These are phyloP conservation scores for Wolfiporia cocos DNA, from an alignment of 1,284 basidiomycete species.

Conservation along the genomic window DNA sequence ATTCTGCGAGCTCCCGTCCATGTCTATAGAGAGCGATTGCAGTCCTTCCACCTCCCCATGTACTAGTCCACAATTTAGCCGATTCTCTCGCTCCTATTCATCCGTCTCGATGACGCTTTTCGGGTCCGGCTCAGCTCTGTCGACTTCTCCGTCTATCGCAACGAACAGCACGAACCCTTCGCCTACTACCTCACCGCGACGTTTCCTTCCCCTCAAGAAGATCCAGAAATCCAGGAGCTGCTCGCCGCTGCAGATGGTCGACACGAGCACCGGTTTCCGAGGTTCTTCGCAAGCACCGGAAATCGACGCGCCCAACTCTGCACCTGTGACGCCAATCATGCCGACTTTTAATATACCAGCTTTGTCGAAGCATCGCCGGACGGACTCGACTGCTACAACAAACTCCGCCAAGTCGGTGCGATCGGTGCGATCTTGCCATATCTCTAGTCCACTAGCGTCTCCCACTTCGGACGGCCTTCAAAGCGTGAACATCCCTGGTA, in stretches of 20 bases:
- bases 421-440: conserved; percentile 5
- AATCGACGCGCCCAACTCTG: conserved; percentile 5
- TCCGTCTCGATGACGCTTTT: conserved; percentile 15
- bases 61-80: conserved; percentile 1
- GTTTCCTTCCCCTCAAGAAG: conserved; percentile 9
- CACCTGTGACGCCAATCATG: conserved; percentile 4
- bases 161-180: conserved; percentile 9
- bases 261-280: not conserved
- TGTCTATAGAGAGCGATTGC: too few species aligned
- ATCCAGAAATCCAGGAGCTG: conserved; percentile 7
- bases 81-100: conserved; percentile 12
- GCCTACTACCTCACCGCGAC: conserved; percentile 4
- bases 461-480: conserved; percentile 7
- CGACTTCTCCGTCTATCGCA: conserved; percentile 13
- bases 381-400: not conserved
- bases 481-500: conserved; percentile 27
- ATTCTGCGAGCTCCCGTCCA: too few species aligned
- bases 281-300: not conserved
- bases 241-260: not conserved
- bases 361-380: conserved; percentile 3
- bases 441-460: conserved; percentile 11
- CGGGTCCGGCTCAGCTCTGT: conserved; percentile 8
- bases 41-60: too few species aligned
- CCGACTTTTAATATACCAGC: conserved; percentile 1
- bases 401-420: conserved; percentile 4